A percentile compares a stretch with the other conserved stretches of the same genome.
phyloP scores from a whole-genome alignment of 2,329 filamentous ascomycete genomes.

The Aurifilum marmelostoma region DNA sequence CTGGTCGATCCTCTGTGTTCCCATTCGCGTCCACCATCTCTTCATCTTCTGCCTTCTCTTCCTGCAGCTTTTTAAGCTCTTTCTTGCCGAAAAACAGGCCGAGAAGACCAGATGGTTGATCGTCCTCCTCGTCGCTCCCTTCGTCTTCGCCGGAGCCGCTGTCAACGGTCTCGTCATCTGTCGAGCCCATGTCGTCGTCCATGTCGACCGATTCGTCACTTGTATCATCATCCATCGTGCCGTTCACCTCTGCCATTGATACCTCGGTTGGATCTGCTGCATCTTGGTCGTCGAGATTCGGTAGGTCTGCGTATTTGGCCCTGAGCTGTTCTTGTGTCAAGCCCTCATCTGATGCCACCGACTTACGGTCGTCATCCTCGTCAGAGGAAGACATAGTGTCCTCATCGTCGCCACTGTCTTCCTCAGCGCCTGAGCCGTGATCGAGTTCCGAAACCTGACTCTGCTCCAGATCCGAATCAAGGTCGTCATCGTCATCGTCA shows the following conservation, averaged over 20 bases:
- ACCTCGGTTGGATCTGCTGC: slow-evolving; percentile 34
- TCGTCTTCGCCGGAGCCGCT: slow-evolving; percentile 44
- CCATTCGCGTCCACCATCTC: slow-evolving; percentile 32
- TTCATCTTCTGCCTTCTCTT: slow-evolving; percentile 39
- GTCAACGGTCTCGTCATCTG: slow-evolving; percentile 54
- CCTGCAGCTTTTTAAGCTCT: slow-evolving; percentile 57
- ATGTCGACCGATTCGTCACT: slow-evolving; percentile 70
- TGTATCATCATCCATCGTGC: slow-evolving; percentile 50
- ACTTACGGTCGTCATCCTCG: slow-evolving; percentile 60
- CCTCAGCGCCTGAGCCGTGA: slow-evolving; percentile 43
- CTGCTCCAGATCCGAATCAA: slow-evolving; percentile 44
- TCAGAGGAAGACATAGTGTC: slow-evolving; percentile 68
- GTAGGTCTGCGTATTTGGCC: slow-evolving; percentile 70
- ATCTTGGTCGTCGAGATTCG: slow-evolving; percentile 45
- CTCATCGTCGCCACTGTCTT: slow-evolving; percentile 44
- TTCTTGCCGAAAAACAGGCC: slow-evolving; percentile 63
- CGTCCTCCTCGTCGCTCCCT: slow-evolving; percentile 45
- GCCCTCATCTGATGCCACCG: slow-evolving; percentile 61
- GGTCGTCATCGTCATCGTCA: slow-evolving; percentile 43
- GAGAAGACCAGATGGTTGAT: slow-evolving; percentile 52
- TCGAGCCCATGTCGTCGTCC: slow-evolving; percentile 67
- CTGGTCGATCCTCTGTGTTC: slow-evolving; percentile 10
- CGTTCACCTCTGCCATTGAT: slow-evolving; percentile 32
- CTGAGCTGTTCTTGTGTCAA: slow-evolving; percentile 71
- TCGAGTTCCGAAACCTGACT: slow-evolving; percentile 34